These are phyloP conservation scores for Naumovozyma castellii DNA, from an alignment of 805 yeast genomes.

Conservation along the genomic window DNA sequence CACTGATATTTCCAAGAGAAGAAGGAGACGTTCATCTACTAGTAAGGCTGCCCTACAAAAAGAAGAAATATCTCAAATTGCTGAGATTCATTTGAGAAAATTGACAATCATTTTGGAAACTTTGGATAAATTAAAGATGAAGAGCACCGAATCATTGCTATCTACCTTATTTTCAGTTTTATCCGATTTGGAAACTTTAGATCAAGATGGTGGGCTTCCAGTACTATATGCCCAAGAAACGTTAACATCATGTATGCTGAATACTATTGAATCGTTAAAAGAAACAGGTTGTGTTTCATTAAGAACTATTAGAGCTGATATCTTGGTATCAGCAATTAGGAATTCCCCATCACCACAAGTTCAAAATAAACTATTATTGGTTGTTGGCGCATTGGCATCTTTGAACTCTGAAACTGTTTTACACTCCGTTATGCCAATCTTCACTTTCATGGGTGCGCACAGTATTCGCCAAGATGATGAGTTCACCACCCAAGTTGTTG, in stretches of 20 bases:
- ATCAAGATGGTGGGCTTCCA: conserved; percentile 85
- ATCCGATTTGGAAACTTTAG: conserved; percentile 73
- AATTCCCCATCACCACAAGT: conserved; percentile 88
- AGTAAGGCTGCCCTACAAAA: conserved; percentile 64
- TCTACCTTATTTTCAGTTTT: conserved; percentile 49
- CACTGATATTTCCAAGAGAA: conserved; percentile 46
- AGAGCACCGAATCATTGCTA: conserved; percentile 37
- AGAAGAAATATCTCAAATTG: conserved; percentile 62
- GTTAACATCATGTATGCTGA: conserved; percentile 74
- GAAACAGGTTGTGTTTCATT: conserved; percentile 40
- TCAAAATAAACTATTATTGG: conserved; percentile 77
- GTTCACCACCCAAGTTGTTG: conserved; percentile 84
- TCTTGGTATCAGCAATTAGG: conserved; percentile 83
- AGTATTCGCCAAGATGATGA: conserved; percentile 95
- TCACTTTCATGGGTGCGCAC: conserved; percentile 98
- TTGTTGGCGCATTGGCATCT: conserved; percentile 79
- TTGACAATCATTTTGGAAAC: conserved; percentile 74
- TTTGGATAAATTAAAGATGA: conserved; percentile 41
- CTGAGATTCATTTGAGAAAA: conserved; percentile 68
- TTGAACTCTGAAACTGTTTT: conserved; percentile 84
- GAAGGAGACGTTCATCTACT: conserved; percentile 76
- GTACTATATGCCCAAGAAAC: conserved; percentile 87
- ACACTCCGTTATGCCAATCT: conserved; percentile 98
- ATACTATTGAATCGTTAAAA: conserved; percentile 51
- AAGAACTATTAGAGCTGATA: conserved; percentile 72